These are phyloP conservation scores for Penicillium ochrochloron DNA, from an alignment of 495 filamentous ascomycete species.

Conservation along the genomic window DNA sequence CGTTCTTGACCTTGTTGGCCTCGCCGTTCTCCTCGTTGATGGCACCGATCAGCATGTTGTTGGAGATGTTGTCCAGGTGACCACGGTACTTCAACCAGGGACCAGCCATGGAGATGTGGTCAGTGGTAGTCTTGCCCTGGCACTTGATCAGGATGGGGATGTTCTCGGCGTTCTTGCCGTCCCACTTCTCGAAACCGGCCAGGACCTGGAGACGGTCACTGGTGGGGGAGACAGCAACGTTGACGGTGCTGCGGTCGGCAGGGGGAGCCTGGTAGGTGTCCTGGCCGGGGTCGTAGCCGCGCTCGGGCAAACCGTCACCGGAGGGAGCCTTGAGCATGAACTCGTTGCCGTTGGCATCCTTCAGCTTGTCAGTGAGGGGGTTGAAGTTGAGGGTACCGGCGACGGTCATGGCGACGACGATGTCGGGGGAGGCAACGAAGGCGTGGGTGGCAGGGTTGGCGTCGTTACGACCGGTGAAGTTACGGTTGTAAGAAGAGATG, in stretches of 20 bases:
- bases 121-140: conserved; percentile 97
- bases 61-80: conserved; percentile 99
- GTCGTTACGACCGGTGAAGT: conserved; percentile 99
- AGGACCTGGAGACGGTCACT: conserved; percentile 96
- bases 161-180: conserved; percentile 88
- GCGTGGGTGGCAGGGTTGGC: conserved; percentile 98
- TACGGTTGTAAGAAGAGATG: conserved; percentile 96
- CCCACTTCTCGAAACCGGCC: conserved; percentile 82
- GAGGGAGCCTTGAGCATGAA: conserved; percentile 82
- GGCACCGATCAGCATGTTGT: conserved; percentile 99
- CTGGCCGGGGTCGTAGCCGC: conserved; percentile 89
- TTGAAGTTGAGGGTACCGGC: conserved; percentile 96
- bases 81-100: conserved; percentile 99
- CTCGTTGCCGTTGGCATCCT: conserved; percentile 97
- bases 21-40: conserved; percentile 94
- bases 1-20: conserved; percentile 98
- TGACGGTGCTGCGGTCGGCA: conserved; percentile 69
- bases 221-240: conserved; percentile 82
- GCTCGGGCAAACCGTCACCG: conserved; percentile 78
- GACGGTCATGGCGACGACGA: conserved; percentile 89
- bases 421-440: conserved; percentile 97
- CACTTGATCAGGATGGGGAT: conserved; percentile 97
- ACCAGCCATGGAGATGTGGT: conserved; percentile 98
- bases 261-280: conserved; percentile 98
- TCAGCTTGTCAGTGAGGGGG: conserved; percentile 89